Evolutionary conservation across 2,329 filamentous ascomycete genomes (phyloP).

Genomic region (Pseudocercospora crystallina): DNA sequence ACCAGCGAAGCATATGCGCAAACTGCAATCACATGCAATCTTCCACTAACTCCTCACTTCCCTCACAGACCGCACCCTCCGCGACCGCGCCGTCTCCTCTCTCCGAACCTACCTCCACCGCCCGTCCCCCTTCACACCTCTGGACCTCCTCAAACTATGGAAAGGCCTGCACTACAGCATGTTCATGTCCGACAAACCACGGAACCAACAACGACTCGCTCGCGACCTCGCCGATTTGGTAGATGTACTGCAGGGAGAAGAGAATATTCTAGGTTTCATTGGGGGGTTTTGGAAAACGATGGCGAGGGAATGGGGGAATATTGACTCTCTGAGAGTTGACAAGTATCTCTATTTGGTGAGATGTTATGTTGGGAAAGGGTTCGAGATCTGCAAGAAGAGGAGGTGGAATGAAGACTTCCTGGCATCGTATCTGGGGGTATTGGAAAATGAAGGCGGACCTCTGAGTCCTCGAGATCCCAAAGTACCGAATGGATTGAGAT

Average conservation of each 20-base stretch:
- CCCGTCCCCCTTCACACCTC: conserved; percentile 58
- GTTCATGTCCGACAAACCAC: conserved; percentile 89
- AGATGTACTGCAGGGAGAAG: conserved; percentile 48
- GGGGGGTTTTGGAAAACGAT: conserved; percentile 55
- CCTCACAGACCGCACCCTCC: conserved; percentile 29
- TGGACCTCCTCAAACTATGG: conserved; percentile 86
- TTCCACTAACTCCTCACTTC: conserved; percentile 1
- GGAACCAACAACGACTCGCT: conserved; percentile 82
- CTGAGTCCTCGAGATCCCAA: conserved; percentile 51
- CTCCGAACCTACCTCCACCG: conserved; percentile 75
- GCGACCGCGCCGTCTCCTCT: conserved; percentile 60
- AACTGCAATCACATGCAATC: neutral
- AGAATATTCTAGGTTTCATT: conserved; percentile 44
- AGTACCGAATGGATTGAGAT: conserved; percentile 78
- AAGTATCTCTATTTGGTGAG: conserved; percentile 88
- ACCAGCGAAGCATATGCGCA: neutral
- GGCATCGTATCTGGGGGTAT: conserved; percentile 47
- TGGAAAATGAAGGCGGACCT: conserved; percentile 44
- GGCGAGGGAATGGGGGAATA: conserved; percentile 51
- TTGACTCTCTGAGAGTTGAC: conserved; percentile 65
- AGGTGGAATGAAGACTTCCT: conserved; percentile 37
- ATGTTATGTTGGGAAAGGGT: conserved; percentile 71
- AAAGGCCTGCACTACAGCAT: conserved; percentile 86
- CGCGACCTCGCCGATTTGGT: conserved; percentile 72
- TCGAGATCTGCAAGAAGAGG: conserved; percentile 49